phyloP scores from a whole-genome alignment of 768 basidiomycete genomes.

The Suillus discolor region DNA sequence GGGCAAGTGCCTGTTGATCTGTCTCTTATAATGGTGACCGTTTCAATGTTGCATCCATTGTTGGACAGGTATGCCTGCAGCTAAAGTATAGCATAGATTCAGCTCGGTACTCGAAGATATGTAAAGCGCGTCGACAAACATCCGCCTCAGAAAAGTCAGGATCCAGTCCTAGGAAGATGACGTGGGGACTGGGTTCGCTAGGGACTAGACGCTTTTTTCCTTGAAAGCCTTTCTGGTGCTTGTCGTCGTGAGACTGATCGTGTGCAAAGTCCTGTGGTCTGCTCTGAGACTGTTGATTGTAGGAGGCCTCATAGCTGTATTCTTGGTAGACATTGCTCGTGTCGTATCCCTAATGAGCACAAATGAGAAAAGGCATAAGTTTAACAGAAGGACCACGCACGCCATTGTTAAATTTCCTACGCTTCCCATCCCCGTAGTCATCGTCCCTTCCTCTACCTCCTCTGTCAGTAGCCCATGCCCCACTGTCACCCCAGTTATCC shows the following conservation, averaged over 20 bases:
- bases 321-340: constrained; percentile 52
- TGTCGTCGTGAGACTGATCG: constrained; percentile 56
- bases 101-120: constrained; percentile 38
- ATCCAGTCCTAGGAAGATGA: constrained; percentile 94
- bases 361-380: constrained; percentile 11
- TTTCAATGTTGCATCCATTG: constrained; percentile 76
- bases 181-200: constrained; percentile 88
- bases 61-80: constrained; percentile 77
- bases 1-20: constrained; percentile 94
- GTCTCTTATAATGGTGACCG: constrained; percentile 95
- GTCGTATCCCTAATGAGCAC: constrained; percentile 51
- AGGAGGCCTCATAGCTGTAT: constrained; percentile 35
- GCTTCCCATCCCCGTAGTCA: constrained; percentile 70
- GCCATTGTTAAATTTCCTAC: constrained; percentile 78
- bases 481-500: constrained; percentile 52
- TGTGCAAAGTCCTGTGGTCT: constrained; percentile 39
- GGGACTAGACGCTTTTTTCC: constrained; percentile 78
- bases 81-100: constrained; percentile 48
- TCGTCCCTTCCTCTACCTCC: constrained; percentile 65
- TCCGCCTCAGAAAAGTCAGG: constrained; percentile 91
- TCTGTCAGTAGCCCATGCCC: constrained; percentile 43
- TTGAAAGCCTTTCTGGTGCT: constrained; percentile 41
- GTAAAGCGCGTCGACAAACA: constrained; percentile 57
- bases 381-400: constrained; percentile 42
- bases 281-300: constrained; percentile 31